A percentile compares a stretch with the other conserved stretches of the same genome.
Conservation (phyloP, 345 rosid species). For the Psidium guajava region DNA sequence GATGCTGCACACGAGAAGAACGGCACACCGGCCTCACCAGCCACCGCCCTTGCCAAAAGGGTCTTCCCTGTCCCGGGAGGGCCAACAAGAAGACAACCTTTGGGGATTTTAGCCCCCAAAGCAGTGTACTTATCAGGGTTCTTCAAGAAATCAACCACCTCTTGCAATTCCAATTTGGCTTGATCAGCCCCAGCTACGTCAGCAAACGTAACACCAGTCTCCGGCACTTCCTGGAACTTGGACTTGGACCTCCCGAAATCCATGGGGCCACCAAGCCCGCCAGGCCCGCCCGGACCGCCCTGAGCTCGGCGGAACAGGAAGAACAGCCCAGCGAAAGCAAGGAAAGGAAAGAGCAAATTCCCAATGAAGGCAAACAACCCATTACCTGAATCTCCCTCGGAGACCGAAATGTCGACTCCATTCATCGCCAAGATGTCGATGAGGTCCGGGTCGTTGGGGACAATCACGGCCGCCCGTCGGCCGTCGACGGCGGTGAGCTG, state of each 20-base stretch:
- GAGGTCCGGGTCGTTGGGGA: conserved; percentile 16
- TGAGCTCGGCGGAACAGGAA: conserved; percentile 15
- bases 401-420: conserved; percentile 16
- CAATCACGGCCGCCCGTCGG: conserved; percentile 9
- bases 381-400: conserved; percentile 17
- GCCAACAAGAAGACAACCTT: conserved; percentile 32
- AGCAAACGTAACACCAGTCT: conserved; percentile 18
- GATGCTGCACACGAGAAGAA: conserved; percentile 23
- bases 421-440: conserved; percentile 15
- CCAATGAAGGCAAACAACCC: conserved; percentile 13
- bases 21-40: conserved; percentile 33
- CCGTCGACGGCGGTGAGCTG: conserved; percentile 19
- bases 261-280: conserved; percentile 18
- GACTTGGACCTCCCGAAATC: conserved; percentile 18
- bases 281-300: conserved; percentile 18
- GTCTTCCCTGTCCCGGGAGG: conserved; percentile 42
- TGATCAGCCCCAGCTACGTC: conserved; percentile 36
- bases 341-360: conserved; percentile 8
- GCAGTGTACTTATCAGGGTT: conserved; percentile 28
- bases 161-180: conserved; percentile 25
- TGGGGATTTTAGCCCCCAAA: conserved; percentile 32
- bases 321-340: conserved; percentile 11
- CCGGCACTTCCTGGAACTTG: conserved; percentile 20
- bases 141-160: conserved; percentile 26
- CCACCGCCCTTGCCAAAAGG: conserved; percentile 31